A percentile compares a stretch with the other conserved stretches of the same genome.
Evolutionary conservation across 352 stramenopile species (phyloP).

Genomic region (Globisporangium takayamanum): DNA sequence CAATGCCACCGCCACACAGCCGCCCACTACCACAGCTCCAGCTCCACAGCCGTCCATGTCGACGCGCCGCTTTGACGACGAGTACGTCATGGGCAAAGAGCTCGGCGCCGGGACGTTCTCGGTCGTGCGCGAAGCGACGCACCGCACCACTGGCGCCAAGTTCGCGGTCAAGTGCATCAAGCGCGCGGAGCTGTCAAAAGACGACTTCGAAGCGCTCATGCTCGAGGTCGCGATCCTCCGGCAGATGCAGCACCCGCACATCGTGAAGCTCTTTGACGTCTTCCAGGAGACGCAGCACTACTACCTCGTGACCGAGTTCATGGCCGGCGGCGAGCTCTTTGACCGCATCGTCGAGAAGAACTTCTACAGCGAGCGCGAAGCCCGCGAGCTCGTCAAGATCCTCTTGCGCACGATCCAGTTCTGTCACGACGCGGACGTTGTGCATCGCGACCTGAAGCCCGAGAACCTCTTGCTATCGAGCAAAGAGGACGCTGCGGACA

Average conservation of each 20-base stretch:
- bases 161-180: slow-evolving; percentile 69
- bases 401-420: slow-evolving; percentile 80
- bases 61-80: slow-evolving; percentile 40
- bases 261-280: slow-evolving; percentile 88
- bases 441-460: slow-evolving; percentile 94
- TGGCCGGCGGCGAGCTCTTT: slow-evolving; percentile 83
- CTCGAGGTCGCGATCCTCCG: slow-evolving; percentile 73
- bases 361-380: slow-evolving; percentile 80
- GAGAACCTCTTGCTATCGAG: slow-evolving; percentile 92
- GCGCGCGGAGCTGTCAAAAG: slow-evolving; percentile 32
- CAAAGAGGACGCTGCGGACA: slow-evolving; percentile 67
- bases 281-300: slow-evolving; percentile 90
- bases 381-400: slow-evolving; percentile 68
- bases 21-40: not conserved
- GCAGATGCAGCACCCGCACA: slow-evolving; percentile 85
- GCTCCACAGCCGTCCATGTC: slow-evolving; percentile 2
- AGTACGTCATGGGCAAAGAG: slow-evolving; percentile 53
- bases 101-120: slow-evolving; percentile 59
- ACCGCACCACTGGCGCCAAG: slow-evolving; percentile 30
- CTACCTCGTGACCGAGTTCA: slow-evolving; percentile 97
- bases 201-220: slow-evolving; percentile 69
- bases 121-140: slow-evolving; percentile 42
- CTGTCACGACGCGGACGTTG: slow-evolving; percentile 83
- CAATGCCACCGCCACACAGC: not conserved
- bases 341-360: slow-evolving; percentile 86